A percentile compares a stretch with the other conserved stretches of the same genome.
Evolutionary conservation across 2,329 filamentous ascomycete genomes (phyloP).

Genomic region (Lasiodiplodia gonubiensis): DNA sequence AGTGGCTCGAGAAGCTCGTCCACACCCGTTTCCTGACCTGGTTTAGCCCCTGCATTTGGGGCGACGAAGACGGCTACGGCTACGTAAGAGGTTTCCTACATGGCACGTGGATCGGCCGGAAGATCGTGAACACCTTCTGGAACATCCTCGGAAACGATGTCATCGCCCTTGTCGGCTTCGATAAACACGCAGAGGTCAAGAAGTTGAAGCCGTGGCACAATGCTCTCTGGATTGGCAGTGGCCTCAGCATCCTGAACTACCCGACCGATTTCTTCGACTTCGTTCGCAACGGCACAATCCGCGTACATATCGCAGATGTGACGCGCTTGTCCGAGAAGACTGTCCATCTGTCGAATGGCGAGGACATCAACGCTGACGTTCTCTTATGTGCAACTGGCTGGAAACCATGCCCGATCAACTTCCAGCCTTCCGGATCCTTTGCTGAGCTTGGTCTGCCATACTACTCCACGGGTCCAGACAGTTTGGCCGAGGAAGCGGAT

Average conservation of each 20-base stretch:
- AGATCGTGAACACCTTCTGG: constrained; percentile 64
- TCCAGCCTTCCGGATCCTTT: constrained; percentile 43
- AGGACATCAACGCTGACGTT: constrained; percentile 54
- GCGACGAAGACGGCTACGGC: constrained; percentile 64
- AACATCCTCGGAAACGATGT: constrained; percentile 54
- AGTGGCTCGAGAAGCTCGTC: constrained; percentile 70
- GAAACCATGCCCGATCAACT: constrained; percentile 57
- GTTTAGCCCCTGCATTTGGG: constrained; percentile 78
- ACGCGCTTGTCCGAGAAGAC: constrained; percentile 51
- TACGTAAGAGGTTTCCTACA: constrained; percentile 63
- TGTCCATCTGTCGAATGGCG: constrained; percentile 57
- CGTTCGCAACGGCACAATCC: constrained; percentile 59
- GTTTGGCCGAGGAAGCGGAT: constrained; percentile 47
- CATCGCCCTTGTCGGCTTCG: constrained; percentile 53
- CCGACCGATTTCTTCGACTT: constrained; percentile 62
- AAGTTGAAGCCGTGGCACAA: constrained; percentile 51
- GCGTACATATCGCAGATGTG: constrained; percentile 63
- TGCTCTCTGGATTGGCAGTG: constrained; percentile 60
- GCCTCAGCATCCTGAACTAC: constrained; percentile 67
- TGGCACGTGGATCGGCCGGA: constrained; percentile 61
- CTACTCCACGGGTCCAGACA: neutral
- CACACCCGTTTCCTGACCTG: constrained; percentile 72
- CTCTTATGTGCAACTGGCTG: constrained; percentile 64
- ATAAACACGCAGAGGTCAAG: constrained; percentile 48
- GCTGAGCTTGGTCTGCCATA: constrained; percentile 39